These are phyloP conservation scores for Penicillium salamii DNA, from an alignment of 495 filamentous ascomycete genomes.

Conservation along the genomic window DNA sequence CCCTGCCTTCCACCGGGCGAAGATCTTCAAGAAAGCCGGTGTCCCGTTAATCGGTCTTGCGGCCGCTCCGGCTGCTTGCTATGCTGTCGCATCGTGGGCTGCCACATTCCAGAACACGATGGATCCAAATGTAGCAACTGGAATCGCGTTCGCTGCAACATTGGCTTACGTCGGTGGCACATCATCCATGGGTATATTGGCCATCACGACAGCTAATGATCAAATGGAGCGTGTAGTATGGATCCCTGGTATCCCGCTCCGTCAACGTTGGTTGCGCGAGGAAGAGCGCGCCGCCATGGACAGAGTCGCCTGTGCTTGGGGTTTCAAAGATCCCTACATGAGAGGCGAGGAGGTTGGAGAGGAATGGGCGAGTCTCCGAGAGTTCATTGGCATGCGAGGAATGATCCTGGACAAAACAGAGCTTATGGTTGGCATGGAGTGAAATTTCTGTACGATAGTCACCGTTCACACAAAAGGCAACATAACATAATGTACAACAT, in stretches of 20 bases:
- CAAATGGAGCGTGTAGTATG: slow-evolving; percentile 93
- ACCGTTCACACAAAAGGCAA: background rate
- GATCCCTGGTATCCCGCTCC: slow-evolving; percentile 73
- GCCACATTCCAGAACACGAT: slow-evolving; percentile 64
- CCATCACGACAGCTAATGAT: slow-evolving; percentile 81
- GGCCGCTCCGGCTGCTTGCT: slow-evolving; percentile 66
- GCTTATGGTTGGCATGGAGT: slow-evolving; percentile 90
- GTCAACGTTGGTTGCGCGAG: slow-evolving; percentile 86
- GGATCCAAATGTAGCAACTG: slow-evolving; percentile 65
- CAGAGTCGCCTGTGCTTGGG: slow-evolving; percentile 81
- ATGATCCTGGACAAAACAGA: slow-evolving; percentile 88
- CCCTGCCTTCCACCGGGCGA: slow-evolving; percentile 67
- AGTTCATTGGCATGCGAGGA: slow-evolving; percentile 73
- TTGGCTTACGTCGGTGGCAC: slow-evolving; percentile 78
- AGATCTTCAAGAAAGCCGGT: slow-evolving; percentile 52
- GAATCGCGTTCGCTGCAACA: slow-evolving; percentile 76
- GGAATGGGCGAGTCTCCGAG: slow-evolving; percentile 80
- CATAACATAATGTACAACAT: slow-evolving; percentile 4
- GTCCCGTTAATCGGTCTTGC: slow-evolving; percentile 51
- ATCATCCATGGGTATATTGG: slow-evolving; percentile 75
- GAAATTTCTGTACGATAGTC: slow-evolving; percentile 6
- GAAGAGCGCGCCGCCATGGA: slow-evolving; percentile 90
- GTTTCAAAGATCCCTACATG: slow-evolving; percentile 75
- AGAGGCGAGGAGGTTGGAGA: slow-evolving; percentile 87
- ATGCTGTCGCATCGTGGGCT: slow-evolving; percentile 57